A percentile compares a stretch with the other conserved stretches of the same genome.
phyloP scores from a whole-genome alignment of 345 rosid genomes.

The Pistacia vera region DNA sequence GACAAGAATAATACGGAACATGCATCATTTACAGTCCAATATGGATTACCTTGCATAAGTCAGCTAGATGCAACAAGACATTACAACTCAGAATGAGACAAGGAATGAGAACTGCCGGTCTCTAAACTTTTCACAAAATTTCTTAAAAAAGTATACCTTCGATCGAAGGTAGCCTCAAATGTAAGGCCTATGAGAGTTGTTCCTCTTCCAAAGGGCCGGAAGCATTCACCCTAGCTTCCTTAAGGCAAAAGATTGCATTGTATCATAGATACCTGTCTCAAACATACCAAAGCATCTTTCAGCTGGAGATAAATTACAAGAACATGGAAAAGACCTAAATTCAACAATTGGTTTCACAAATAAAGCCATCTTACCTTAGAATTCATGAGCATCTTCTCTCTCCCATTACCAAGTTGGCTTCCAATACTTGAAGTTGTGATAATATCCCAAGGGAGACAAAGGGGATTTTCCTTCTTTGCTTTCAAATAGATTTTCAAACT shows the following conservation, averaged over 20 bases:
- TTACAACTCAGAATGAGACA: neutral
- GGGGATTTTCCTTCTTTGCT: conserved; percentile 77
- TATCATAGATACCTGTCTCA: conserved; percentile 79
- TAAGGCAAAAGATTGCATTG: conserved; percentile 89
- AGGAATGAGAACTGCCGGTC: neutral
- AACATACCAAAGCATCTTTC: conserved; percentile 13
- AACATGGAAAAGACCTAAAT: conserved; percentile 1
- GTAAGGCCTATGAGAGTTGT: conserved; percentile 85
- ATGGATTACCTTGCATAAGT: neutral
- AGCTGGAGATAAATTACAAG: neutral
- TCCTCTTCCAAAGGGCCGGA: conserved; percentile 60
- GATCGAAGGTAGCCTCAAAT: conserved; percentile 95
- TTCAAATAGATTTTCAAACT: conserved; percentile 70
- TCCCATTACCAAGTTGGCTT: conserved; percentile 80
- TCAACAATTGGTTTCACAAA: neutral
- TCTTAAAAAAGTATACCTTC: conserved; percentile 50
- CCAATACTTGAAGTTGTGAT: conserved; percentile 70
- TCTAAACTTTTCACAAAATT: neutral
- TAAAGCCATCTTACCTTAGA: conserved; percentile 59
- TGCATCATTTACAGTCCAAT: conserved; percentile 6
- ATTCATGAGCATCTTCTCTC: conserved; percentile 99
- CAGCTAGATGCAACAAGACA: neutral
- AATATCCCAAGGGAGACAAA: conserved; percentile 71
- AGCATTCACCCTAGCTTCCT: conserved; percentile 49
- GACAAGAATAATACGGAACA: conserved; percentile 13